A percentile compares a stretch with the other conserved stretches of the same genome.
Conservation (phyloP, 2,329 filamentous ascomycete genomes). For the Alternaria arborescens region DNA sequence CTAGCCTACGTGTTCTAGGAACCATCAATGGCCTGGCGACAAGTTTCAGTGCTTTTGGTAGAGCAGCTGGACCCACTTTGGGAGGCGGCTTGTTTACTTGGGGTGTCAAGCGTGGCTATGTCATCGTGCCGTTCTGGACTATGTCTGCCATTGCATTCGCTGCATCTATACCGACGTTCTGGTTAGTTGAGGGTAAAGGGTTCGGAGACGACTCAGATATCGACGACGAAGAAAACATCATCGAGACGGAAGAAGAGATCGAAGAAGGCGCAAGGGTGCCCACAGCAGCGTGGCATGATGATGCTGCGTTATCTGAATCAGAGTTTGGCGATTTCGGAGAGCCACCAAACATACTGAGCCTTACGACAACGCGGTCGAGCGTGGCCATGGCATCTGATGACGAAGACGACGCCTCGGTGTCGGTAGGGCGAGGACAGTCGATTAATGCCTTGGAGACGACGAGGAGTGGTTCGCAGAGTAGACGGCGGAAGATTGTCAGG, state of each 20-base stretch:
- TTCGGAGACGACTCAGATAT: constrained; percentile 57
- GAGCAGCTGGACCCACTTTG: constrained; percentile 79
- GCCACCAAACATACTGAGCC: constrained; percentile 45
- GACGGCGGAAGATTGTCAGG: constrained; percentile 43
- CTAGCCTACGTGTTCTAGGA: constrained; percentile 77
- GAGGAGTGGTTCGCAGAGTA: constrained; percentile 43
- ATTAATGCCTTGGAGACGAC: constrained; percentile 22
- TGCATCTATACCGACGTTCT: constrained; percentile 76
- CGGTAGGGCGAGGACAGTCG: constrained; percentile 21
- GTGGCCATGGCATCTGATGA: constrained; percentile 35
- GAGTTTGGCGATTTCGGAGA: constrained; percentile 49
- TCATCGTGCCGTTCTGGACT: constrained; percentile 83
- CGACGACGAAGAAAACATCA: constrained; percentile 46
- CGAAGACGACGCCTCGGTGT: constrained; percentile 24
- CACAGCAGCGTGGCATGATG: constrained; percentile 9
- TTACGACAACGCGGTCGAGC: constrained; percentile 42
- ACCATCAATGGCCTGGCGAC: constrained; percentile 93
- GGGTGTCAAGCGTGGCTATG: constrained; percentile 77
- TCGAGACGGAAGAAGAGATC: constrained; percentile 26
- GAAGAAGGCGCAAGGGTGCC: neutral
- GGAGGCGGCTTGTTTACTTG: constrained; percentile 77
- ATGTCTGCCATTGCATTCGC: constrained; percentile 70
- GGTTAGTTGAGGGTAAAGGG: constrained; percentile 77
- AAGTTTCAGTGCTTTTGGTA: constrained; percentile 79
- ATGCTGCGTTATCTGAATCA: constrained; percentile 42